A percentile compares a stretch with the other conserved stretches of the same genome.
These are phyloP conservation scores for Leishmania major DNA, from an alignment of 208 protist genomes.

Conservation along the genomic window DNA sequence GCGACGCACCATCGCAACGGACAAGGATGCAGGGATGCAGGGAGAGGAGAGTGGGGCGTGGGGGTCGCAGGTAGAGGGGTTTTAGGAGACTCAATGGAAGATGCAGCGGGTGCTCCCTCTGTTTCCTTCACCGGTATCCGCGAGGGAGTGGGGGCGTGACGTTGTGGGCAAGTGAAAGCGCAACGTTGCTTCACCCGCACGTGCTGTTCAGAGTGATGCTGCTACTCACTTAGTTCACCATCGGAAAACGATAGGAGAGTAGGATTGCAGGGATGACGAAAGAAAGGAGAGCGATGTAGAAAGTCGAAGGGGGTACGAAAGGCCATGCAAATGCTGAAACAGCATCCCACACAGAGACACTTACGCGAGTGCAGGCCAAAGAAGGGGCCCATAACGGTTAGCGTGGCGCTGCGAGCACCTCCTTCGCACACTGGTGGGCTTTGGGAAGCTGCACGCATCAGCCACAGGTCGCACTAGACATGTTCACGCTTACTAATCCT, in stretches of 20 bases:
- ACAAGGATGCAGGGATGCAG: background rate
- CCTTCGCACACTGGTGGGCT: background rate
- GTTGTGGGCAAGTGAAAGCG: background rate
- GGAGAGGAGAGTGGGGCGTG: background rate
- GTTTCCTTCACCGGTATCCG: background rate
- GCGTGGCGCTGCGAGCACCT: background rate
- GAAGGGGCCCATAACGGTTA: background rate
- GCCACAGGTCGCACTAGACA: too few species aligned
- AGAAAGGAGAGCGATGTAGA: background rate
- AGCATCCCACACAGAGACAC: background rate
- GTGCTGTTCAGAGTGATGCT: background rate
- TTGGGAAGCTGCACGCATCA: background rate
- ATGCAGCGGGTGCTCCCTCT: background rate
- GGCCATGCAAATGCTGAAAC: background rate
- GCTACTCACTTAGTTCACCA: background rate
- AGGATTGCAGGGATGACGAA: background rate
- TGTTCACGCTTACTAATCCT: too few species aligned
- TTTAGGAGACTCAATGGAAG: background rate
- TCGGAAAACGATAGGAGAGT: background rate
- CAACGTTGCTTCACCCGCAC: background rate
- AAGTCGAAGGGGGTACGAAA: background rate
- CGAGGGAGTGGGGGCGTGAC: background rate
- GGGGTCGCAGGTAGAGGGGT: background rate
- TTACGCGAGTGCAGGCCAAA: background rate
- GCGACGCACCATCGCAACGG: conserved; percentile 13